Evolutionary conservation across 1,284 basidiomycete species (phyloP).

Genomic region (Vanrija pseudolonga): DNA sequence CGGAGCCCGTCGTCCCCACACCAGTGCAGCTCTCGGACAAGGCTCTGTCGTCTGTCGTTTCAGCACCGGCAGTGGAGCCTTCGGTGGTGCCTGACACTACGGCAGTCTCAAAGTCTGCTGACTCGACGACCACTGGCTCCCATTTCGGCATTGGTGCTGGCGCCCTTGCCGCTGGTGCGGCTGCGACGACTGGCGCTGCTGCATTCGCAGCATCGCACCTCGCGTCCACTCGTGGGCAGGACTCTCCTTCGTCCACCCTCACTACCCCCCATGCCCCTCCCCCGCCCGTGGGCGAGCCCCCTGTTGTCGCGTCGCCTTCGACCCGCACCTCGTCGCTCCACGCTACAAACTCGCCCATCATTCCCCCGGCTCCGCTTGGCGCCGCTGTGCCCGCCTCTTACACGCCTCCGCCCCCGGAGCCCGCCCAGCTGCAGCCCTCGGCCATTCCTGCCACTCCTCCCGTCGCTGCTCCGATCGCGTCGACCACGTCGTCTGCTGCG

Average conservation of each 20-base stretch:
- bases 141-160: neutral
- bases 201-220: neutral
- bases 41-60: no score
- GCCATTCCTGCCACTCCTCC: neutral
- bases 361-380: neutral
- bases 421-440: neutral
- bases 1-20: no score
- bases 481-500: conserved; percentile 2
- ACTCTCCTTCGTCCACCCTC: neutral
- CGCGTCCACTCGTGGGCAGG: neutral
- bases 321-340: neutral
- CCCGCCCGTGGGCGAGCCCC: neutral
- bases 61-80: no score
- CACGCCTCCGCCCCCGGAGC: neutral
- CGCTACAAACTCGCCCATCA: neutral
- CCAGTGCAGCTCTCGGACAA: no score
- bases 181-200: conserved; percentile 3
- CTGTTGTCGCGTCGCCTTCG: neutral
- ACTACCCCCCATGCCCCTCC: neutral
- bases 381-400: neutral
- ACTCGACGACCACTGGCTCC: neutral
- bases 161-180: conserved; percentile 2
- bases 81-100: neutral
- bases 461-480: neutral
- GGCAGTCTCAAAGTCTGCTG: neutral